Evolutionary conservation across 2,329 filamentous ascomycete genomes (phyloP).

Genomic region (Penicillium palitans): DNA sequence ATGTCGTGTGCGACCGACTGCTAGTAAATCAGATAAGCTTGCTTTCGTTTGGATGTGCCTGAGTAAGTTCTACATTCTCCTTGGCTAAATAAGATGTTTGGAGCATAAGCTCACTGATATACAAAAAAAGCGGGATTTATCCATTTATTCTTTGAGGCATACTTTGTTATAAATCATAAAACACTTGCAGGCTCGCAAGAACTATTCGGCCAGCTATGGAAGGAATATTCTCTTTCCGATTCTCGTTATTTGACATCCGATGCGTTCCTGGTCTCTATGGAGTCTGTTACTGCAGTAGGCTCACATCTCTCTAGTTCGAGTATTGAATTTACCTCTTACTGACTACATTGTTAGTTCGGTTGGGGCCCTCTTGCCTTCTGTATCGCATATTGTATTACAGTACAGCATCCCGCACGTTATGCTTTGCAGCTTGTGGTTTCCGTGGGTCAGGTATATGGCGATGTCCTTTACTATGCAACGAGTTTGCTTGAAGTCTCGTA

Average conservation of each 20-base stretch:
- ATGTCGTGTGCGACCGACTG: conserved; percentile 50
- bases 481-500: conserved; percentile 54
- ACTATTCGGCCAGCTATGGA: conserved; percentile 80
- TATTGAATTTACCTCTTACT: not conserved
- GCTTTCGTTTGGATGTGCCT: conserved; percentile 70
- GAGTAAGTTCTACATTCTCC: conserved; percentile 45
- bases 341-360: conserved; percentile 39
- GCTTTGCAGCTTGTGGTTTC: conserved; percentile 55
- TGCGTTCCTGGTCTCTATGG: conserved; percentile 76
- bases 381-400: conserved; percentile 51
- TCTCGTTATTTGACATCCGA: conserved; percentile 78
- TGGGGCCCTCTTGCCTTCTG: conserved; percentile 58
- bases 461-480: conserved; percentile 58
- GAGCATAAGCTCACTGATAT: not conserved
- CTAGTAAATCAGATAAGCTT: conserved; percentile 54
- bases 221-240: conserved; percentile 81
- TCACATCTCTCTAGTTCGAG: not conserved
- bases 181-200: conserved; percentile 63
- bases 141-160: conserved; percentile 77
- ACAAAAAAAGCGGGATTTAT: conserved; percentile 42
- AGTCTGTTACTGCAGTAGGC: conserved; percentile 71
- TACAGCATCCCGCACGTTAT: conserved; percentile 52
- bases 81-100: not conserved
- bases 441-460: conserved; percentile 58
- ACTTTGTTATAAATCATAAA: conserved; percentile 68